Base-by-base conservation (phyloP, 768 basidiomycete genomes). In the Tylopilus rubrobrunneus region DNA sequence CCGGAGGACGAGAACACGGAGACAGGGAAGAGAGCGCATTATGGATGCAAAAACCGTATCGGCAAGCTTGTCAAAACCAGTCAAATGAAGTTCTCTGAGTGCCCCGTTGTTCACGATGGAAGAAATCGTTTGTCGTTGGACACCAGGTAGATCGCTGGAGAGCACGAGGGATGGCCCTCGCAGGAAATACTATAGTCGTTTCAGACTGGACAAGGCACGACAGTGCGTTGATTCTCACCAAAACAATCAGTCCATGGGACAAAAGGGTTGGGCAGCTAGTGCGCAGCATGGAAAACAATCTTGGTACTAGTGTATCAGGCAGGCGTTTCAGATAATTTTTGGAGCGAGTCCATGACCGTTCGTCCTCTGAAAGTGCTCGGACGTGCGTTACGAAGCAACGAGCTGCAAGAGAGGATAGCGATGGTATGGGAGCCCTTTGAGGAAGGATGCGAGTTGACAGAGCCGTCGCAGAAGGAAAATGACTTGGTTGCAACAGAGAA, bases 1-100 rank as follows among this genome's bases (percentile, higher is more conserved):
- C 87, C 83, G 73, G 55, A 89, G 73, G 19, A 77, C 73, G 14
- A 89, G 70, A 4, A 73, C 64, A 37, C 71, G 73, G 40, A 87
- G 69, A 14, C 61, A 54, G 1, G 78, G 69, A 11, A 85, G 67
- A 9, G 72, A 71, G 5, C 67, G 59, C 15, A 88, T 51, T n/a
- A 80, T 61, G 11, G 75, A 72, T 0, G 81, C 80, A 62, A 87
- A 81, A 7, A 71, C 58, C 0, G 63, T 60, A 57, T 88, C 86
- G 0, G 75, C 48, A 28, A 83, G 71, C 56, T 83, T 80, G 43
- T 71, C 68, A 33, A 87, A 80, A 6, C 76, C 79, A 7, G 65
- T 74, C 37, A 88, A 66, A 48, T 78, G 73, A 1, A 88, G 73
- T 43, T 77, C 75, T 19, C 67, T 75, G 17, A 85, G 69, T 1